Conservation (phyloP, 352 stramenopile genomes). For the Phytophthora niederhauseri region DNA sequence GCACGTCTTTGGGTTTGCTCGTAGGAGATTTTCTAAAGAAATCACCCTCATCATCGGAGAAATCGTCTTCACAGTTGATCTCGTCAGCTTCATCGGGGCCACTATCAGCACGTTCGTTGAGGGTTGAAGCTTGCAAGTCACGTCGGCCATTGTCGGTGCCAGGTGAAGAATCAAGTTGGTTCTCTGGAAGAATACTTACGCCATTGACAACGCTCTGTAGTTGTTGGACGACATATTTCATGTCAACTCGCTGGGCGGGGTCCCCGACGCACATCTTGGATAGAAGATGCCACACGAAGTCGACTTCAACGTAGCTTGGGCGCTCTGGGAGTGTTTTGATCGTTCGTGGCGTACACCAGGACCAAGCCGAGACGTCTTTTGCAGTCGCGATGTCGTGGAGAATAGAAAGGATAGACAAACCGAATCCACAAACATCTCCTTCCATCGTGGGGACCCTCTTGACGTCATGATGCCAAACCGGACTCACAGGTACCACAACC, state of each 20-base stretch:
- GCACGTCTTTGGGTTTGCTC: neutral
- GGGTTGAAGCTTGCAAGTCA: neutral
- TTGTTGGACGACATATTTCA: neutral
- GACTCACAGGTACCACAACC: neutral
- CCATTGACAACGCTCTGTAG: neutral
- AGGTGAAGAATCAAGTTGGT: neutral
- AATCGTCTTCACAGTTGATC: neutral
- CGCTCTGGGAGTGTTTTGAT: neutral
- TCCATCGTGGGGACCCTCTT: neutral
- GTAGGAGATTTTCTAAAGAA: neutral
- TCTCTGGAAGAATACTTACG: neutral
- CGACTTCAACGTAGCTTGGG: neutral
- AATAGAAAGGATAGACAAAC: neutral
- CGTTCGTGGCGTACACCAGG: neutral
- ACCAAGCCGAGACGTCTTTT: neutral
- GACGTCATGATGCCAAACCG: neutral
- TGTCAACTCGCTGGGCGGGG: neutral
- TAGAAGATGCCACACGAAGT: neutral
- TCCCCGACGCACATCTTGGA: neutral
- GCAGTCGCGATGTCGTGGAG: neutral
- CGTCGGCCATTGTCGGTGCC: neutral
- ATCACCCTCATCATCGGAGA: too few relatives aligned
- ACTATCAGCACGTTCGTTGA: neutral
- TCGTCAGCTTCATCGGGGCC: neutral
- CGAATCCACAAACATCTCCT: neutral